Base-by-base conservation (phyloP, 176 grass and related monocot species). In the Guadua angustifolia region DNA sequence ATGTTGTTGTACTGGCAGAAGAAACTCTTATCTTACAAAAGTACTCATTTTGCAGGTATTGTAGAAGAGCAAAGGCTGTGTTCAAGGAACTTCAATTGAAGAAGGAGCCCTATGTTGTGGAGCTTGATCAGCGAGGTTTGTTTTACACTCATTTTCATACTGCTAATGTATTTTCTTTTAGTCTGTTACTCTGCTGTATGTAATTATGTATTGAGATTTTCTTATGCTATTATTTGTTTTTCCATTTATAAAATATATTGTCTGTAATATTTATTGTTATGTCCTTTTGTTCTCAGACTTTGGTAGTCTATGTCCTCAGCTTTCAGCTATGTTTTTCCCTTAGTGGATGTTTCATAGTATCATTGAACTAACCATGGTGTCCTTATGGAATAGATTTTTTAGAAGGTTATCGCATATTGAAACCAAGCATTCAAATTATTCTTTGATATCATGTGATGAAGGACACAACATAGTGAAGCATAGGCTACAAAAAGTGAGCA, bases 41-140 rank as follows among this genome's bases (percentile, higher is more conserved):
- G 33, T 11, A 26, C 39, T 62, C 18, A 50, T 83, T 42, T 74
- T 66, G 40, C 89, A 94, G 92, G 80, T 94, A 94, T 58, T 94
- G 92, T 66, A 86, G 38, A 82, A 86, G 83, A 86, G 92, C 86
- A 6, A 94, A 94, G 66, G 71, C 89, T 19, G 92, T 91, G 29
- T 94, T 94, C 74, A 84, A 91, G 72, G 92, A 94, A 5, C 79
- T 91, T 79, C n/a, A 90, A 19, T 59, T 87, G 58, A 89, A 89
- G 79, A 89, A 87, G 66, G 71, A 91, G 18, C 92, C 92, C 4
- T 87, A 91, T 89, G 80, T 94, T 2, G 86, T 94, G 24, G 92
- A 94, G 83, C 86, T 94, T 44, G 92, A 94, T 74, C 86, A 91
- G 21, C 73, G 86, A 91, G 92, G 92, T 94, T 75, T 83, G 66